Evolutionary conservation across 2,329 filamentous ascomycete genomes (phyloP), one percentile per base, ranked within the genome.

Genomic region (Lachnellula suecica): DNA sequence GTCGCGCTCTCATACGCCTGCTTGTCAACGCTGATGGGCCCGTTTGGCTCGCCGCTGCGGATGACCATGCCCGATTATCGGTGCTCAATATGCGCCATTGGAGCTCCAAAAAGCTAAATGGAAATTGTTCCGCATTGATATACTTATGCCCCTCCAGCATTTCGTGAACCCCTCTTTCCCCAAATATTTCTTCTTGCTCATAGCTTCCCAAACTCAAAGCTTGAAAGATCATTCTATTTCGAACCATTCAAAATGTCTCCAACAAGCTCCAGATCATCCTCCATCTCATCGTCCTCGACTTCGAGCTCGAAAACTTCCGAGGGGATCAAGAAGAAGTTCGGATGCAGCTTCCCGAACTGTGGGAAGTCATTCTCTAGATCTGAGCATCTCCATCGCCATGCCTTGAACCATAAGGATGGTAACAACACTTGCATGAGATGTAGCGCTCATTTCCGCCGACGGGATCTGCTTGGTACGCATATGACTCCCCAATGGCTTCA

Each of bases 401-500:
- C 72, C n/a, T 65, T 79, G 41, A 79, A 79, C 54, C 77, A 79
- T 57, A 70, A 73, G 25, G 69, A 71, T 48, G 70, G 71, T 2
- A 74, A 77, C 23, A 74, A 75, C 56, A 81, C 77, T 2, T 82
- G 79, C 58, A 65, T 73, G 49, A 70, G 79, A 62, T 83, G 79
- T 53, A 72, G 75, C 49, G 75, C 79, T 13, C 78, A 82, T 62
- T 83, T 82, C 63, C 76, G 77, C 45, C 71, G 79, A 40, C 75
- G 74, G 25, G 79, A 83, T 62, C 66, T 83, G 31, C 68, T 83
- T 51, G 76, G 79, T 81, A 70, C 65, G 74, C 60, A 42, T 29
- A 20, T 27, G 20, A 53, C 23, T 8, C 29, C 15, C 23, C 23
- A 24, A 34, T 35, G 2, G 35, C 44, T 25, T 4, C 27, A 24